These are phyloP conservation scores for Ogataea nakhonphanomensis DNA, from an alignment of 805 yeast genomes.

Conservation along the genomic window DNA sequence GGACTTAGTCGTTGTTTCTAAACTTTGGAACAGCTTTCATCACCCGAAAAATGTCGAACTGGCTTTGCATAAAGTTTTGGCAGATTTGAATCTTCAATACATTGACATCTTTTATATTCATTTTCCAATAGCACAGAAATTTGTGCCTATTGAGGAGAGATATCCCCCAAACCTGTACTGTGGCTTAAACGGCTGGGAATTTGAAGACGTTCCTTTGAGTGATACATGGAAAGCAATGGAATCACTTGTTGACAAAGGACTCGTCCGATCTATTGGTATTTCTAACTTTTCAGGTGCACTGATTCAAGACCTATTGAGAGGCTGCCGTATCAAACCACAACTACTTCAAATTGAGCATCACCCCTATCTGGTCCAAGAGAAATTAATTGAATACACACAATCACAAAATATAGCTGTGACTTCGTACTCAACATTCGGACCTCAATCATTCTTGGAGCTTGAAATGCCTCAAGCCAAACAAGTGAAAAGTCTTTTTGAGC, in stretches of 20 bases:
- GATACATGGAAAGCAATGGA: conserved; percentile 81
- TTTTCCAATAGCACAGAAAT: conserved; percentile 85
- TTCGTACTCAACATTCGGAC: conserved; percentile 83
- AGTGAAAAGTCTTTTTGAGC: conserved; percentile 54
- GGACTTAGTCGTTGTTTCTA: conserved; percentile 75
- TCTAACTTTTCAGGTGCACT: conserved; percentile 74
- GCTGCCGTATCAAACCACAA: conserved; percentile 68
- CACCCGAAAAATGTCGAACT: conserved; percentile 66
- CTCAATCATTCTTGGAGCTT: conserved; percentile 73
- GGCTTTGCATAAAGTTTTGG: conserved; percentile 62
- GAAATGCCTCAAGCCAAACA: conserved; percentile 48
- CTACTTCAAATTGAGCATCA: conserved; percentile 89
- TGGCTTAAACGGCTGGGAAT: conserved; percentile 47
- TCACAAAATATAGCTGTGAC: conserved; percentile 59
- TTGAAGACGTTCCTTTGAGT: conserved; percentile 64
- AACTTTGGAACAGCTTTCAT: conserved; percentile 86
- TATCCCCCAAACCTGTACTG: conserved; percentile 79
- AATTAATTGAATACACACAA: conserved; percentile 58
- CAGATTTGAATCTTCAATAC: conserved; percentile 73
- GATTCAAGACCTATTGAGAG: conserved; percentile 66
- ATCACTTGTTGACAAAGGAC: conserved; percentile 48
- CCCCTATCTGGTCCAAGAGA: conserved; percentile 79
- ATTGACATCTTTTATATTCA: conserved; percentile 83
- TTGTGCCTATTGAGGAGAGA: conserved; percentile 70
- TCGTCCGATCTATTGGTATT: conserved; percentile 74